Evolutionary conservation across 2,329 filamentous ascomycete species (phyloP), one percentile per base, ranked within the genome.

Genomic region (Phaeosphaeria sp.): DNA sequence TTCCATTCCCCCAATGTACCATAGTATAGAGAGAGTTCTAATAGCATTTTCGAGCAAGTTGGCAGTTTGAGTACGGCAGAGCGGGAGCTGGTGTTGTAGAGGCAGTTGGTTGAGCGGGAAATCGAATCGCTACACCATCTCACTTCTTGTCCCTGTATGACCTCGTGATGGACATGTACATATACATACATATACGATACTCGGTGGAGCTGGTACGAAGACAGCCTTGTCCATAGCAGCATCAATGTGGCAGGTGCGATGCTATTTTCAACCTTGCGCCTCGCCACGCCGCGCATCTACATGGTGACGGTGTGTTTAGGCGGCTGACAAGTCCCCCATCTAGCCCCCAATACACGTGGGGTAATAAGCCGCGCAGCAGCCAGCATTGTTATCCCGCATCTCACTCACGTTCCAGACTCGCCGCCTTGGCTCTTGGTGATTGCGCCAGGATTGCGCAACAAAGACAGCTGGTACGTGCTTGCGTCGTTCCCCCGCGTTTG

Each of bases 11-110:
- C 30, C 30, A 18, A 49, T 49, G 46, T 49, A 49, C 46, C 8
- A 49, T 49, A 49, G 18, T 36, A 49, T 20, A 49, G 27, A 36
- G 30, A 36, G 46, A 20, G 17, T 33, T 49, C 30, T 44, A 44
- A 49, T 33, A 30, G 46, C 46, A 49, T 49, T 20, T 44, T 18
- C 30, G 17, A 49, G 46, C 46, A 27, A 49, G 46, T 33, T 49
- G 27, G 20, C 17, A 8, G 36, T 22, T 44, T n/a, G n/a, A n/a
- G n/a, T n/a, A n/a, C n/a, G 30, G 30, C 30, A 36, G n/a, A 22
- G 42, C 21, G 20, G 17, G 42, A 44, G 11, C 11, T 36, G 30
- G 30, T 36, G 30, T 36, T 36, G 30, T 36, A 36, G 30, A 36
- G 25, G 25, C 25, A 30, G 25, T 30, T 11, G 25, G 11, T 30